phyloP scores from a whole-genome alignment of 441 rosid species.

The Rhodomyrtus psidioides region DNA sequence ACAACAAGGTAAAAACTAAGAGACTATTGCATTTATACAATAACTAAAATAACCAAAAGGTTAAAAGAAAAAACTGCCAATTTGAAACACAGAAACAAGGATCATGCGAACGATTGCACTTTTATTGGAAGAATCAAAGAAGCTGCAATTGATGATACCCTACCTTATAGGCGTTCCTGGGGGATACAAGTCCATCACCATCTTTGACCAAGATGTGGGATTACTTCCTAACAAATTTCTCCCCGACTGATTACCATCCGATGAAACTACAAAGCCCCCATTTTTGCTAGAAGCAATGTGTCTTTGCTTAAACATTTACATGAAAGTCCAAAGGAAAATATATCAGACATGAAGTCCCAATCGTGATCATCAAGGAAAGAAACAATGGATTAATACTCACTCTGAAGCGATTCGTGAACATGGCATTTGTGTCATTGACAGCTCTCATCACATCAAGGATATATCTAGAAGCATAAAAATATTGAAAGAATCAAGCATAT shows the following conservation, averaged over 20 bases:
- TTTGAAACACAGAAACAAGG: neutral
- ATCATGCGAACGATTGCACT: neutral
- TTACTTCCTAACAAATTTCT: constrained; percentile 5
- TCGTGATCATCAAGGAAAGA: neutral
- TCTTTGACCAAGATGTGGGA: constrained; percentile 10
- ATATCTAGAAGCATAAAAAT: constrained; percentile 2
- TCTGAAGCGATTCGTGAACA: neutral
- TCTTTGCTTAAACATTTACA: constrained; percentile 8
- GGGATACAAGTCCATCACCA: constrained; percentile 5
- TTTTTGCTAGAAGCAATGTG: constrained; percentile 3
- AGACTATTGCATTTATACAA: neutral
- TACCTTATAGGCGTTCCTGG: constrained; percentile 1
- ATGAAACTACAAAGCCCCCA: constrained; percentile 4
- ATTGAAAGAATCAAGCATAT: neutral
- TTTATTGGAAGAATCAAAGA: neutral
- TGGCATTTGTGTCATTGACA: constrained; percentile 1
- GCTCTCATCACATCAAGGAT: constrained; percentile 12
- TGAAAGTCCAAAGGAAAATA: neutral
- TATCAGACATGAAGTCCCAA: neutral
- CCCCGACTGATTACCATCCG: neutral
- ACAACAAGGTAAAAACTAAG: neutral
- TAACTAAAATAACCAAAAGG: neutral
- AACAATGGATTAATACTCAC: neutral
- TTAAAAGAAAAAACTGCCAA: neutral
- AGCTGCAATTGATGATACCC: neutral